These are phyloP conservation scores for Athelia psychrophila DNA, from an alignment of 1,284 basidiomycete genomes.

Conservation along the genomic window DNA sequence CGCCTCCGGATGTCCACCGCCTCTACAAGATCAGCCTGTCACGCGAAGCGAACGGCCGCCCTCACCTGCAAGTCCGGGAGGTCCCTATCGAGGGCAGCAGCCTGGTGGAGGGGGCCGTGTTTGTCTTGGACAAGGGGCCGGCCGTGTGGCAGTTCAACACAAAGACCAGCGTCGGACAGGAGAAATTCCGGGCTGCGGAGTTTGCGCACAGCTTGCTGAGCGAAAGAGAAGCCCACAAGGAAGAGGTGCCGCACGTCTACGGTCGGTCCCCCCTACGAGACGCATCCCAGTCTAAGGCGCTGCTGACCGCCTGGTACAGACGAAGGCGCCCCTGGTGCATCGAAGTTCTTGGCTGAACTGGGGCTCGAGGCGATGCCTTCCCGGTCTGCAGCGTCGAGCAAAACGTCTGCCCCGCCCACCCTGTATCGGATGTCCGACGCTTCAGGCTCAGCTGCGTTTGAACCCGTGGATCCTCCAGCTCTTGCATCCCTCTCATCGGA, in stretches of 20 bases:
- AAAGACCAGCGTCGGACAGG: slow-evolving; percentile 47
- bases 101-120: slow-evolving; percentile 52
- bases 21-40: slow-evolving; percentile 45
- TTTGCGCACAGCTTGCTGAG: slow-evolving; percentile 48
- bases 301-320: slow-evolving; percentile 28
- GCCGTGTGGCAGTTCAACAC: slow-evolving; percentile 55
- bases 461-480: slow-evolving; percentile 28
- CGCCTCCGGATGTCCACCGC: slow-evolving; percentile 39
- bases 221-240: slow-evolving; percentile 37
- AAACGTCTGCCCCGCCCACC: slow-evolving; percentile 13
- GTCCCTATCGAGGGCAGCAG: slow-evolving; percentile 41
- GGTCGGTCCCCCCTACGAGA: no score
- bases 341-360: slow-evolving; percentile 46
- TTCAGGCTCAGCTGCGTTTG: slow-evolving; percentile 36
- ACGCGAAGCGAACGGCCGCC: slow-evolving; percentile 15
- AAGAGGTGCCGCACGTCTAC: slow-evolving; percentile 13
- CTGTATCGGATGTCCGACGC: slow-evolving; percentile 51
- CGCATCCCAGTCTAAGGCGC: background rate
- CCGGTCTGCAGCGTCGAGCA: slow-evolving; percentile 6
- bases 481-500: slow-evolving; percentile 37
- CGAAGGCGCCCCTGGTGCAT: slow-evolving; percentile 44
- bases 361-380: slow-evolving; percentile 21
- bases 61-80: slow-evolving; percentile 45
- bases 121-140: slow-evolving; percentile 54
- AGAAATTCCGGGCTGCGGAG: slow-evolving; percentile 57